Evolutionary conservation across 75 land plant genomes (phyloP).

Genomic region (Azolla pinnata): DNA sequence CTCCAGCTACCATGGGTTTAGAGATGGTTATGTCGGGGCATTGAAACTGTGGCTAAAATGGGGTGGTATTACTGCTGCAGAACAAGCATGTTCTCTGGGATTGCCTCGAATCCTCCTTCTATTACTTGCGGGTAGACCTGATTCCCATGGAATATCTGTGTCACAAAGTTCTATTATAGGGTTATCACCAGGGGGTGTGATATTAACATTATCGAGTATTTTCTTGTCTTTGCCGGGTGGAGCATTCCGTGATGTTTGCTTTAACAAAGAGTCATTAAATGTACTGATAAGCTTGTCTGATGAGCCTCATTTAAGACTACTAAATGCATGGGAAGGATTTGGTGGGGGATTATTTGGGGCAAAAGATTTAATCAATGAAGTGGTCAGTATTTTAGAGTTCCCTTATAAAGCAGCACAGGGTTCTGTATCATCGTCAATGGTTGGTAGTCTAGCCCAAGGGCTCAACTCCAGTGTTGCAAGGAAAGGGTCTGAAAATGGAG

Average conservation of each 20-base stretch:
- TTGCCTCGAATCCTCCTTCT: slow-evolving; percentile 56
- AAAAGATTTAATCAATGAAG: slow-evolving; percentile 46
- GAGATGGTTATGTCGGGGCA: slow-evolving; percentile 86
- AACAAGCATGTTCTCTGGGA: slow-evolving; percentile 73
- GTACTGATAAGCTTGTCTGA: slow-evolving; percentile 44
- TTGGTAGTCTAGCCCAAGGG: slow-evolving; percentile 49
- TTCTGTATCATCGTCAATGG: slow-evolving; percentile 58
- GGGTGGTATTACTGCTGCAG: slow-evolving; percentile 70
- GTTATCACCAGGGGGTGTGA: slow-evolving; percentile 68
- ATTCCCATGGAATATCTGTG: slow-evolving; percentile 4
- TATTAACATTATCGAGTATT: slow-evolving; percentile 63
- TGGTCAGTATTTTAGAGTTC: slow-evolving; percentile 79
- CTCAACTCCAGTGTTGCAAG: slow-evolving; percentile 54
- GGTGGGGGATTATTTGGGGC: slow-evolving; percentile 73
- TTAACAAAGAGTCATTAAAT: slow-evolving; percentile 48
- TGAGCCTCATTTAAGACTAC: slow-evolving; percentile 52
- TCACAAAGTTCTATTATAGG: slow-evolving; percentile 38
- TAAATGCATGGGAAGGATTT: slow-evolving; percentile 71
- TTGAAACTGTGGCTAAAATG: slow-evolving; percentile 62
- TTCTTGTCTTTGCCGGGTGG: slow-evolving; percentile 66
- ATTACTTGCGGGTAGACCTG: slow-evolving; percentile 33
- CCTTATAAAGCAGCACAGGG: slow-evolving; percentile 68
- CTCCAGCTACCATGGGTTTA: slow-evolving; percentile 61
- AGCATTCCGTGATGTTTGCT: slow-evolving; percentile 58
- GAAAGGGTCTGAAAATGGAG: slow-evolving; percentile 43